Percentiles rank a stretch among this genome's conserved stretches.
Evolutionary conservation across 352 stramenopile genomes (phyloP).

Genomic region (Peronospora belbahrii): DNA sequence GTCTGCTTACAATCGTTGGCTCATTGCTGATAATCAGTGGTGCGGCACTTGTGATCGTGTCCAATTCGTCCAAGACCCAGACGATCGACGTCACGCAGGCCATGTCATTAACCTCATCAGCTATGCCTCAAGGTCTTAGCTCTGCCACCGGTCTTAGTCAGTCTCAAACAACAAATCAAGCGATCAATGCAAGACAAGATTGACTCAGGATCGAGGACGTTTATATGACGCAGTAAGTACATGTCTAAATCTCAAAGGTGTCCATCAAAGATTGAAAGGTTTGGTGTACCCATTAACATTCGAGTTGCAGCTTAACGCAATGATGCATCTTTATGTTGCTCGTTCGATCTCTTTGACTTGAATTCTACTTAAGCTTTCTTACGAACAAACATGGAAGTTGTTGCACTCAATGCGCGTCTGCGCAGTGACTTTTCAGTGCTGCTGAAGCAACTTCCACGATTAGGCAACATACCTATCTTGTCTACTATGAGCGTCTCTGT

Average conservation of each 20-base stretch:
- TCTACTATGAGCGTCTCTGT: background rate
- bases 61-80: slow-evolving; percentile 67
- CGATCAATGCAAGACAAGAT: slow-evolving; percentile 19
- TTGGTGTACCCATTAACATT: background rate
- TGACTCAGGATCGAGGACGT: slow-evolving; percentile 4
- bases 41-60: slow-evolving; percentile 63
- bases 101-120: slow-evolving; percentile 43
- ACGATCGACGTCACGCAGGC: slow-evolving; percentile 79
- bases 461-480: slow-evolving; percentile 2
- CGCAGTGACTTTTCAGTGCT: slow-evolving; percentile 52
- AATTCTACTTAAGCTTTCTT: no score
- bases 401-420: slow-evolving; percentile 60
- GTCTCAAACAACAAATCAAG: slow-evolving; percentile 10
- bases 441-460: slow-evolving; percentile 44
- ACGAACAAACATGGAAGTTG: slow-evolving; percentile 45
- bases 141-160: slow-evolving; percentile 20
- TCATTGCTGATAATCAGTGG: slow-evolving; percentile 62
- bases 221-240: background rate
- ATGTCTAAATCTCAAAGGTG: background rate
- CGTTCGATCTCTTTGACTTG: no score
- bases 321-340: background rate
- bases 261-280: no score
- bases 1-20: slow-evolving; percentile 54
- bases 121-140: slow-evolving; percentile 35
- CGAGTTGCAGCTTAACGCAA: background rate